phyloP scores from a whole-genome alignment of 495 filamentous ascomycete genomes.

The Achaetomiella virescens region DNA sequence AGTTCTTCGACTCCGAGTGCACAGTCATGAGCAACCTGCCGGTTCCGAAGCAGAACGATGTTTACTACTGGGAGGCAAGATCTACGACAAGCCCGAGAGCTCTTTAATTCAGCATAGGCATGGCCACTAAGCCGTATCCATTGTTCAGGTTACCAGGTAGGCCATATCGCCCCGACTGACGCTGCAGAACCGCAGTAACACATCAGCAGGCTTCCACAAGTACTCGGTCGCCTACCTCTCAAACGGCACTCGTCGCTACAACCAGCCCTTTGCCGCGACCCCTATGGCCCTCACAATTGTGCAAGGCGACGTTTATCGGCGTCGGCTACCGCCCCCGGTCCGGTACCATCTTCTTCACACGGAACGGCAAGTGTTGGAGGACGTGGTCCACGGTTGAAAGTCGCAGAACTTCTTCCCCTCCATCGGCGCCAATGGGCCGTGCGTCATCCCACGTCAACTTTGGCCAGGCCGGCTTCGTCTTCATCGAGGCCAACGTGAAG shows the following conservation, averaged over 20 bases:
- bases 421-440: constrained; percentile 88
- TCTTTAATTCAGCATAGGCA: constrained; percentile 80
- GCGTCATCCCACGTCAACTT: constrained; percentile 94
- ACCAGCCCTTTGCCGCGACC: constrained; percentile 78
- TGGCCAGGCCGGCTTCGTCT: constrained; percentile 94
- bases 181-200: constrained; percentile 1
- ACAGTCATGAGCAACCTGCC: constrained; percentile 96
- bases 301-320: constrained; percentile 92
- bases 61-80: constrained; percentile 98
- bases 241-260: constrained; percentile 75
- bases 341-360: constrained; percentile 94
- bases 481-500: constrained; percentile 98
- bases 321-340: constrained; percentile 93
- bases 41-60: constrained; percentile 96
- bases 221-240: constrained; percentile 86
- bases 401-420: constrained; percentile 96
- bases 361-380: constrained; percentile 95
- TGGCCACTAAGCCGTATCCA: constrained; percentile 95
- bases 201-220: constrained; percentile 72
- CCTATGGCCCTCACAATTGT: constrained; percentile 75
- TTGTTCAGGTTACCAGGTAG: constrained; percentile 87
- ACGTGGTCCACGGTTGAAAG: constrained; percentile 88
- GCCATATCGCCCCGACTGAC: background rate
- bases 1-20: constrained; percentile 97
- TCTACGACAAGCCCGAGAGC: constrained; percentile 91